These are phyloP conservation scores for Diaporthe australafricana DNA, from an alignment of 2,329 filamentous ascomycete genomes.

Conservation along the genomic window DNA sequence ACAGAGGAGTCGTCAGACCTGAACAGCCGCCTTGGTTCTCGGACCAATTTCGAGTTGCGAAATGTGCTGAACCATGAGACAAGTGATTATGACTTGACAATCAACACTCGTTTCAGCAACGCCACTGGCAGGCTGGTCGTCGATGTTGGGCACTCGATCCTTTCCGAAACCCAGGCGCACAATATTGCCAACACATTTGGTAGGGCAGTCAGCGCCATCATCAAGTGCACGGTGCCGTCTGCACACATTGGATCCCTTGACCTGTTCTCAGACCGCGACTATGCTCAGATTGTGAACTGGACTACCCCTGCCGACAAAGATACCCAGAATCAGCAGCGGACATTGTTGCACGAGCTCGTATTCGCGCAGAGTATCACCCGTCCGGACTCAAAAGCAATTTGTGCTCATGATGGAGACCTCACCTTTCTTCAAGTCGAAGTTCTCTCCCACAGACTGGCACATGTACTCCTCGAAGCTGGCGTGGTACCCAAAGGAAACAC, in stretches of 20 bases:
- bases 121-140: conserved; percentile 54
- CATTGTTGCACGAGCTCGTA: conserved; percentile 59
- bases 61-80: conserved; percentile 54
- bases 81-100: conserved; percentile 59
- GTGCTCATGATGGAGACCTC: conserved; percentile 58
- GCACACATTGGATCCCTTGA: conserved; percentile 56
- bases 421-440: conserved; percentile 54
- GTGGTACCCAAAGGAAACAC: conserved; percentile 49
- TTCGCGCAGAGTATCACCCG: conserved; percentile 52
- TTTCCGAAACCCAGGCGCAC: conserved; percentile 56
- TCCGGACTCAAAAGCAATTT: conserved; percentile 55
- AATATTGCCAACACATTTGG: conserved; percentile 66
- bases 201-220: conserved; percentile 59
- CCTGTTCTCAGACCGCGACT: conserved; percentile 67
- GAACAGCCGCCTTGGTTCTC: conserved; percentile 48
- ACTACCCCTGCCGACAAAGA: conserved; percentile 56
- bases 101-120: conserved; percentile 54
- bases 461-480: conserved; percentile 62
- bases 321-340: conserved; percentile 50
- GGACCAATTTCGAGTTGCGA: conserved; percentile 45
- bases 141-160: conserved; percentile 57
- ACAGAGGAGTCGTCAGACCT: conserved; percentile 53
- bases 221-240: conserved; percentile 45
- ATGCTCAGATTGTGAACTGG: conserved; percentile 64
- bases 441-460: conserved; percentile 52